A percentile compares a stretch with the other conserved stretches of the same genome.
phyloP scores from a whole-genome alignment of 2,329 filamentous ascomycete species.

The Trichoderma sp. region DNA sequence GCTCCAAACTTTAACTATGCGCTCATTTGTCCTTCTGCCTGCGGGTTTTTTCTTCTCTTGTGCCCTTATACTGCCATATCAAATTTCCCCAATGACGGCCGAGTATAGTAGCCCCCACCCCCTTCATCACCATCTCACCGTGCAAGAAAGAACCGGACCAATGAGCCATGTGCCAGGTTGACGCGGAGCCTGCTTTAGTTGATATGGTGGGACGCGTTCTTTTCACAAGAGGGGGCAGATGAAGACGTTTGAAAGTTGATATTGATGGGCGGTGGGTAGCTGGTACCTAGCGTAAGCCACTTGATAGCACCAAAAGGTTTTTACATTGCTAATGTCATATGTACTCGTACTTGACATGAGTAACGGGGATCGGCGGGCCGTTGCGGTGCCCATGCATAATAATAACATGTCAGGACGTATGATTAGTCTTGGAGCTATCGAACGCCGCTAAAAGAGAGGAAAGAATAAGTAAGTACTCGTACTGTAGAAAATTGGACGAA shows the following conservation, averaged over 20 bases:
- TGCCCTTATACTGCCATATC: background rate
- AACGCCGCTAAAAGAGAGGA: background rate
- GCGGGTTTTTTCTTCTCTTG: background rate
- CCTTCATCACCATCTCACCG: slow-evolving; percentile 8
- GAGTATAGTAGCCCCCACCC: slow-evolving; percentile 11
- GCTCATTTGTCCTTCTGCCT: slow-evolving; percentile 1
- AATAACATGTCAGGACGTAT: background rate
- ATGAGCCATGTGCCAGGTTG: slow-evolving; percentile 1
- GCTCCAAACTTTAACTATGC: background rate
- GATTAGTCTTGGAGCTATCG: slow-evolving; percentile 1
- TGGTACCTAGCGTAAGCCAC: background rate
- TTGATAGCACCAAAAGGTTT: background rate
- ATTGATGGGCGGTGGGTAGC: background rate
- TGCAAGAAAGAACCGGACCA: slow-evolving; percentile 11
- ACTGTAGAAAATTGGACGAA: background rate
- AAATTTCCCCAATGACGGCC: slow-evolving; percentile 2
- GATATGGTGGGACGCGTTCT: slow-evolving; percentile 7
- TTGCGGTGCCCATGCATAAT: slow-evolving; percentile 4
- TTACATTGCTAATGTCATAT: background rate
- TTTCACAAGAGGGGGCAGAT: background rate
- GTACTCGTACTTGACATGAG: background rate
- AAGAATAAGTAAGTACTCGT: background rate
- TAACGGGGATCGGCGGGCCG: slow-evolving; percentile 11
- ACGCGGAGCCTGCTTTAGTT: slow-evolving; percentile 1
- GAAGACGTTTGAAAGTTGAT: background rate